Evolutionary conservation across 2,329 filamentous ascomycete species (phyloP).

Genomic region (Colletotrichum euphorbiae): DNA sequence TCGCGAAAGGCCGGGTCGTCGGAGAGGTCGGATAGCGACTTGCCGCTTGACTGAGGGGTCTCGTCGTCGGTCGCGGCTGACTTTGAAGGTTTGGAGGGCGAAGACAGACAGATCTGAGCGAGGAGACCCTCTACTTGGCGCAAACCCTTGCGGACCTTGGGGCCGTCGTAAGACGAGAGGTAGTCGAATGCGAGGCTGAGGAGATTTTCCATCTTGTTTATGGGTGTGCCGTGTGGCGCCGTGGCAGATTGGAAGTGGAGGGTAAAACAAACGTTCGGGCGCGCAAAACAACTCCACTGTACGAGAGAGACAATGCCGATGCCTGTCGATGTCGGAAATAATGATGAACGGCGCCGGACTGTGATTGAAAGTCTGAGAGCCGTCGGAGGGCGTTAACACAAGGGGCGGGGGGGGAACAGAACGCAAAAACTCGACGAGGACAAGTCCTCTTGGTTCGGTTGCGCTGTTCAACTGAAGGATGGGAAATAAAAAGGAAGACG

Average conservation of each 20-base stretch:
- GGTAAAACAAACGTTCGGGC: constrained; percentile 9
- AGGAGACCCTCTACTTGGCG: constrained; percentile 94
- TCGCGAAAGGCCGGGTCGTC: constrained; percentile 92
- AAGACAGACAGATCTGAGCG: constrained; percentile 90
- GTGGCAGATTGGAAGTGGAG: constrained; percentile 36
- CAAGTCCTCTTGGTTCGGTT: constrained; percentile 30
- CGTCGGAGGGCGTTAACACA: constrained; percentile 28
- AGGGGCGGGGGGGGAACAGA: constrained; percentile 1
- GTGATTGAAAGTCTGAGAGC: background rate
- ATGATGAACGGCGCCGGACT: constrained; percentile 7
- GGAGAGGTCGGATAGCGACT: constrained; percentile 76
- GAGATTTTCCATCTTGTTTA: constrained; percentile 81
- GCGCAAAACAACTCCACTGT: constrained; percentile 9
- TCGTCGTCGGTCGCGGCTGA: constrained; percentile 32
- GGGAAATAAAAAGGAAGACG: background rate
- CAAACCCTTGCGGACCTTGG: constrained; percentile 92
- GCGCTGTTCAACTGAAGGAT: background rate
- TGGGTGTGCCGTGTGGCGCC: constrained; percentile 18
- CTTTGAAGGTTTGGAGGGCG: constrained; percentile 46
- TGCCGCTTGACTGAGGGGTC: constrained; percentile 51
- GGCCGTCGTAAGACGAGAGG: constrained; percentile 89
- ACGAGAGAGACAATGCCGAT: constrained; percentile 36
- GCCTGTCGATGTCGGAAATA: constrained; percentile 19
- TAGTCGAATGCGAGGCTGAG: constrained; percentile 96
- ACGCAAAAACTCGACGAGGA: constrained; percentile 31